phyloP scores from a whole-genome alignment of 1,284 basidiomycete species.

The Cystobasidium pallidum region DNA sequence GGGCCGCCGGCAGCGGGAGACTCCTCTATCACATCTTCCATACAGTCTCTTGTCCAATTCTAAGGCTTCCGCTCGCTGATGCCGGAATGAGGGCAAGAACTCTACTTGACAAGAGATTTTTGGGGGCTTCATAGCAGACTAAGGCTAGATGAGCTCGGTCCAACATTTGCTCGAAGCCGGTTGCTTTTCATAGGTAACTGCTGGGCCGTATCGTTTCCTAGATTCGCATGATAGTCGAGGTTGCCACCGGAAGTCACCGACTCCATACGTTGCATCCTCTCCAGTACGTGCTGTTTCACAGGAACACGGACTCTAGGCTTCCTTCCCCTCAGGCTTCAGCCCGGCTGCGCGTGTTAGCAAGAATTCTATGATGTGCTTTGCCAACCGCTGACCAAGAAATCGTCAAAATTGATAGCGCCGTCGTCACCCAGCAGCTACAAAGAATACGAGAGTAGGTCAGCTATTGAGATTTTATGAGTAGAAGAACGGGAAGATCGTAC shows the following conservation, averaged over 20 bases:
- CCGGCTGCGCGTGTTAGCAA: background rate
- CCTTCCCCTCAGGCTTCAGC: too few relatives aligned
- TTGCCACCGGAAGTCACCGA: too few relatives aligned
- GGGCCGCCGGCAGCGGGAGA: background rate
- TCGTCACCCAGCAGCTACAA: constrained; percentile 12
- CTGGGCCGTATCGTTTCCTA: too few relatives aligned
- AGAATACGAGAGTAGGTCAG: background rate
- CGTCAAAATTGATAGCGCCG: constrained; percentile 31
- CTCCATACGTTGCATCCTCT: too few relatives aligned
- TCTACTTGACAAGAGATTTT: background rate
- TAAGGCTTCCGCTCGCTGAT: background rate
- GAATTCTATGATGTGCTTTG: background rate
- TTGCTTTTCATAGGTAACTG: too few relatives aligned
- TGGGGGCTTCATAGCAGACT: too few relatives aligned
- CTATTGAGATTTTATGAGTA: background rate
- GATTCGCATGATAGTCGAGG: too few relatives aligned
- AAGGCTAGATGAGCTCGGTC: too few relatives aligned
- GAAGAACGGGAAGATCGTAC: background rate
- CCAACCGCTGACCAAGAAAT: constrained; percentile 26
- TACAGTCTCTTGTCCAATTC: background rate
- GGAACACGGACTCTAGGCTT: too few relatives aligned
- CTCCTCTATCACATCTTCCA: background rate
- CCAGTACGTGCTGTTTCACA: too few relatives aligned
- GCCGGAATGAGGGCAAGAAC: background rate
- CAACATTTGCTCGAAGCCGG: too few relatives aligned